Conservation (phyloP, 345 rosid species). For the Crucihimalaya himalaica region DNA sequence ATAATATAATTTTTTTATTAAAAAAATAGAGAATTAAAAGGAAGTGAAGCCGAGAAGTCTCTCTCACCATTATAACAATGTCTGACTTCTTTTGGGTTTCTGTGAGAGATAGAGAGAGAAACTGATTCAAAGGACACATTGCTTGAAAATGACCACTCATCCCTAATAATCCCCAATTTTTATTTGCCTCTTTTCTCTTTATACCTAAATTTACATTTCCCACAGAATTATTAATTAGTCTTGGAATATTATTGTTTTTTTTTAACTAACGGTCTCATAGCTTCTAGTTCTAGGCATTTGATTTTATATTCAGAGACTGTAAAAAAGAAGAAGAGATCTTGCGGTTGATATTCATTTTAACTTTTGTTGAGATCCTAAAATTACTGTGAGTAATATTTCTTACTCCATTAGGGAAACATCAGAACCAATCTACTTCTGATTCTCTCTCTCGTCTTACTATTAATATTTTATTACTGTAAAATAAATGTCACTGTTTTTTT, state of each 20-base stretch:
- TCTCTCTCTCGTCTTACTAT: constrained; percentile 34
- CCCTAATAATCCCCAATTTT: constrained; percentile 34
- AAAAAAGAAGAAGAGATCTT: background rate
- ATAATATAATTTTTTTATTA: background rate
- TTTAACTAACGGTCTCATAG: constrained; percentile 21
- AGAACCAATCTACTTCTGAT: constrained; percentile 42
- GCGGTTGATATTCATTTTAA: constrained; percentile 16
- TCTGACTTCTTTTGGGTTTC: constrained; percentile 46
- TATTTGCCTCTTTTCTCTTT: constrained; percentile 18
- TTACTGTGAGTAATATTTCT: constrained; percentile 29
- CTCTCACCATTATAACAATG: constrained; percentile 73
- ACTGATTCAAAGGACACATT: constrained; percentile 46
- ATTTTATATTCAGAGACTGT: background rate
- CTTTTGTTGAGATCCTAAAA: constrained; percentile 27
- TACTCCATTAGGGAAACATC: constrained; percentile 44
- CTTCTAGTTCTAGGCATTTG: background rate
- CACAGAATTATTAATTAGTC: constrained; percentile 3
- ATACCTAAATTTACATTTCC: constrained; percentile 33
- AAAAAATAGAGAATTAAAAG: constrained; percentile 32
- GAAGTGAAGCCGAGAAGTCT: constrained; percentile 58
- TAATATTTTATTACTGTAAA: constrained; percentile 2
- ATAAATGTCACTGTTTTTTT: constrained; percentile 6
- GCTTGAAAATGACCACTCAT: constrained; percentile 44
- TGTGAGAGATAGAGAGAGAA: constrained; percentile 43
- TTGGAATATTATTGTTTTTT: background rate